Evolutionary conservation across 2,329 filamentous ascomycete genomes (phyloP), one percentile per base, ranked within the genome.

Genomic region (Parascedosporium putredinis): DNA sequence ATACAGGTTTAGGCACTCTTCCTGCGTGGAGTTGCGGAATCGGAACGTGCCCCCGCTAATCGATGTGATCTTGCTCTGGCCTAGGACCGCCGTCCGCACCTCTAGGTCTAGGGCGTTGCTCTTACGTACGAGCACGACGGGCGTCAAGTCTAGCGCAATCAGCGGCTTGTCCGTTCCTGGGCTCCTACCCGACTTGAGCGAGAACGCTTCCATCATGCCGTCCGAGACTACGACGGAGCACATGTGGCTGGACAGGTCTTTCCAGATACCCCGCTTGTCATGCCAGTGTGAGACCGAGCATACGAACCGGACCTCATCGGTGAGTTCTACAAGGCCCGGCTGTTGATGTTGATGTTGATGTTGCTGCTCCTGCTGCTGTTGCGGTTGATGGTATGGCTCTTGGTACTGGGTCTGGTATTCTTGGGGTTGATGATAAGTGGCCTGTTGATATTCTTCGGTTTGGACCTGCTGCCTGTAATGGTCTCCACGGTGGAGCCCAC

Each of bases 81-180:
- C 65, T 40, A 86, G 85, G 23, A 90, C 85, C 1, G 88, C 88
- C 5, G 91, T 96, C 46, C 89, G 85, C 55, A 98, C 88, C 56
- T 94, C 93, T 49, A 98, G 87, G 63, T 98, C 93, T 27, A 98
- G 79, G 3, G 86, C 87, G 20, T 89, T 98, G 58, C 90, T 93
- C 59, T 91, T 85, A 54, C 91, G 81, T 53, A 97, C 82, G 56
- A 90, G 85, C 6, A 97, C 91, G 33, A 95, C 73, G 1, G 93
- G 93, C 1, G 91, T 97, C 38, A 98, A 79, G 60, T 95, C 88
- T 29, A 96, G 78, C 5, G 84, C 86, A 40, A 84, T 69, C 18
- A 83, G 64, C 3, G 78, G 78, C 31, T 70, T 66, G 40, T 64
- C 64, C 20, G 65, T 67, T 49, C 67, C 23, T 16, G 20, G 18